Percentiles rank a stretch among this genome's conserved stretches.
Evolutionary conservation across 1,284 basidiomycete species (phyloP).

Genomic region (Coniferiporia sulphurascens): DNA sequence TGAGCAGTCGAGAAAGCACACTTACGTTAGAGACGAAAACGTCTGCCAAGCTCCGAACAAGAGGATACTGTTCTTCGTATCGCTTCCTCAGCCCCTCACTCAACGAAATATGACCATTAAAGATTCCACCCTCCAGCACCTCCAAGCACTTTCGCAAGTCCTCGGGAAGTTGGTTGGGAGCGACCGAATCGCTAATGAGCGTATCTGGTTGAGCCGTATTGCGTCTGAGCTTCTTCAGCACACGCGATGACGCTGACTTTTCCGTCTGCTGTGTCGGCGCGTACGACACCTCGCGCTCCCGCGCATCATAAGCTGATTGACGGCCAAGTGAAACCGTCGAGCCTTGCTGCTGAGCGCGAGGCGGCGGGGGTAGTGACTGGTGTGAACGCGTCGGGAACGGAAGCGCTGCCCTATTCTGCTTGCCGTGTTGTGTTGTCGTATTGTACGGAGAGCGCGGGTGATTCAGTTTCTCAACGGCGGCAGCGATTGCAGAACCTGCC

Average conservation of each 20-base stretch:
- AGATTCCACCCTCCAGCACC: conserved; percentile 77
- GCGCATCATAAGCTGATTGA: conserved; percentile 47
- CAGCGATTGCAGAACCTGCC: conserved; percentile 13
- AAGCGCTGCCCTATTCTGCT: conserved; percentile 42
- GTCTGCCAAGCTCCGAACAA: conserved; percentile 87
- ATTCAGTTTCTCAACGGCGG: conserved; percentile 46
- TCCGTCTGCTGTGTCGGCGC: conserved; percentile 32
- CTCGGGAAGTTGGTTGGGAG: conserved; percentile 77
- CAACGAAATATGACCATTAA: conserved; percentile 82
- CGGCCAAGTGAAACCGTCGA: conserved; percentile 68
- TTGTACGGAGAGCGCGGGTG: conserved; percentile 78
- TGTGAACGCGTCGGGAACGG: conserved; percentile 78
- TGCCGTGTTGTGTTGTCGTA: conserved; percentile 38
- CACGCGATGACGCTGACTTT: conserved; percentile 38
- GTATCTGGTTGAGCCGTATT: conserved; percentile 46
- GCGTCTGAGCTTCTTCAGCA: conserved; percentile 66
- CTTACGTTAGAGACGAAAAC: conserved; percentile 90
- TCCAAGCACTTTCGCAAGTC: conserved; percentile 82
- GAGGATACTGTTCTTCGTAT: conserved; percentile 89
- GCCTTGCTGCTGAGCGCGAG: conserved; percentile 46
- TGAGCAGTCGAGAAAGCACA: conserved; percentile 22
- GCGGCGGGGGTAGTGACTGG: conserved; percentile 70
- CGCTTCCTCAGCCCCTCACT: conserved; percentile 78
- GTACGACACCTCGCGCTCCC: conserved; percentile 27
- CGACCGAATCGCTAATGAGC: conserved; percentile 49